Evolutionary conservation across 2,329 filamentous ascomycete species (phyloP).

Genomic region (Monosporascus sp.): DNA sequence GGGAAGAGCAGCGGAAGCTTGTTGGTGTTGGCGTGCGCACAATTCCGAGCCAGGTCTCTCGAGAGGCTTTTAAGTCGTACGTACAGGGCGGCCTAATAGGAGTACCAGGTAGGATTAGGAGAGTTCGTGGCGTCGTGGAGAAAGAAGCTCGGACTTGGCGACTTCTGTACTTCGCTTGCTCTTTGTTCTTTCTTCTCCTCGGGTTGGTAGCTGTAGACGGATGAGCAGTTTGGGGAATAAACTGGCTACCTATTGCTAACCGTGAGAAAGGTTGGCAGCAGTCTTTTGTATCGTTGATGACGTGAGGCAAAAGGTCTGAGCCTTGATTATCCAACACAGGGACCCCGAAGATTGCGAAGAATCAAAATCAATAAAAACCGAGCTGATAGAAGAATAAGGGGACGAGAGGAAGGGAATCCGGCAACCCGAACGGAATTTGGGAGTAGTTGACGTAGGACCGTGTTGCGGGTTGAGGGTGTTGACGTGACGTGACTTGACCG

Average conservation of each 20-base stretch:
- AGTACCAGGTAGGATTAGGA: no score
- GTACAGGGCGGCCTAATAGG: no score
- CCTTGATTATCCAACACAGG: not conserved
- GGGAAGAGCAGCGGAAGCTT: not conserved
- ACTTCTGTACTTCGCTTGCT: no score
- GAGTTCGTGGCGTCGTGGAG: no score
- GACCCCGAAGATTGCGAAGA: not conserved
- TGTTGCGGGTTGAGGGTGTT: conserved; percentile 11
- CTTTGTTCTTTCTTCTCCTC: no score
- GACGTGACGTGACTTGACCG: conserved; percentile 22
- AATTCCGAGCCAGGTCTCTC: no score
- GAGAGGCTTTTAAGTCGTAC: no score
- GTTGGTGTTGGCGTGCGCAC: no score
- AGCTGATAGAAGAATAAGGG: not conserved
- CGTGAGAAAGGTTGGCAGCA: not conserved
- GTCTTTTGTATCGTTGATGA: not conserved
- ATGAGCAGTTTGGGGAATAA: not conserved
- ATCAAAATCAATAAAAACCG: not conserved
- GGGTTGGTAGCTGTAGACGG: not conserved
- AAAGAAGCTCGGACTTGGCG: no score
- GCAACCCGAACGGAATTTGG: conserved; percentile 16
- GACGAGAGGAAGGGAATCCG: not conserved
- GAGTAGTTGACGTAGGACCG: conserved; percentile 22
- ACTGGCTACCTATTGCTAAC: not conserved
- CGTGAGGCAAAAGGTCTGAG: not conserved